Percentiles rank a stretch among this genome's conserved stretches.
These are phyloP conservation scores for Miscanthus sacchariflorus DNA, from an alignment of 202 grass and related monocot genomes.

Conservation along the genomic window DNA sequence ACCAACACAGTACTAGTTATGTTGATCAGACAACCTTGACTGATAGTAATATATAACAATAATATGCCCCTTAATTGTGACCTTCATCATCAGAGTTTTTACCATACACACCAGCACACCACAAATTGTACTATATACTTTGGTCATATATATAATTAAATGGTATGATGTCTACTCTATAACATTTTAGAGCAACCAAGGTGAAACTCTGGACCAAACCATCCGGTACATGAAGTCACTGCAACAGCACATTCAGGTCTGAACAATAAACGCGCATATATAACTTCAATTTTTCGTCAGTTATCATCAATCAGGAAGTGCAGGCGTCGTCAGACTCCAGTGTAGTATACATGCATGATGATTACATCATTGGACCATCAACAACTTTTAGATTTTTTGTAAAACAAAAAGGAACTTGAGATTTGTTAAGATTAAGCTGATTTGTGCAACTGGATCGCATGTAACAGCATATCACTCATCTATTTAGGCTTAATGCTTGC, in stretches of 20 bases:
- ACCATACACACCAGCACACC: neutral
- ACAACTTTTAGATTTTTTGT: neutral
- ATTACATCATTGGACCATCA: neutral
- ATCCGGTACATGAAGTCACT: conserved; percentile 43
- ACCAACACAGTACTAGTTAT: neutral
- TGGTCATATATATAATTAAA: neutral
- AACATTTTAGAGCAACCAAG: conserved; percentile 33
- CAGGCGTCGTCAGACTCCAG: neutral
- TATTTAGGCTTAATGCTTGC: neutral
- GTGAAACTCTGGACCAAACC: conserved; percentile 37
- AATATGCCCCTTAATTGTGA: no score
- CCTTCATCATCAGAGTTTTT: no score
- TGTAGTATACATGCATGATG: neutral
- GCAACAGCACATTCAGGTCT: conserved; percentile 16
- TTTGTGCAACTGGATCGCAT: neutral
- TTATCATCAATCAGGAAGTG: neutral
- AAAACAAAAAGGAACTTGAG: no score
- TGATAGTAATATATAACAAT: no score
- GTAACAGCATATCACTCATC: neutral
- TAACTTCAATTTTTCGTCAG: neutral
- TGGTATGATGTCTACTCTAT: neutral
- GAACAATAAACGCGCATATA: neutral
- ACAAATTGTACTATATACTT: neutral
- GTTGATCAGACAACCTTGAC: neutral
- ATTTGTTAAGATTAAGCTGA: neutral